Base-by-base conservation (phyloP, 352 stramenopile species). In the Globisporangium viniferum region DNA sequence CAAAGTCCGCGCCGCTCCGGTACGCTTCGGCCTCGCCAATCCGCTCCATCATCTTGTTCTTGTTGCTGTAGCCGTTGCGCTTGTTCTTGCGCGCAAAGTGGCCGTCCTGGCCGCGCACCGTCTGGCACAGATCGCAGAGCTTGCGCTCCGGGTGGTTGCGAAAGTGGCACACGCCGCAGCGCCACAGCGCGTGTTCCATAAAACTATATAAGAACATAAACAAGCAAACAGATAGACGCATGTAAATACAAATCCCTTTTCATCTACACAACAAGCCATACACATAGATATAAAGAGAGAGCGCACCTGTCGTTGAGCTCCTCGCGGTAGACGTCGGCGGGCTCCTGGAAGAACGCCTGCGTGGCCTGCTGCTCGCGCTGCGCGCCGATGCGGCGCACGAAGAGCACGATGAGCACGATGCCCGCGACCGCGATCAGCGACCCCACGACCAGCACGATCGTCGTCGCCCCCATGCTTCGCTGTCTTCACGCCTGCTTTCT, bases 111-210 rank as follows among this genome's bases (percentile, higher is more conserved):
- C 84, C 84, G 6, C 81, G 69, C 35, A 80, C 46, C 6, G 84
- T 96, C 68, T 95, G 88, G 68, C 91, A 97, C 66, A 97, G 68
- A 60, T 93, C 88, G 77, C 91, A 97, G 57, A 86, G 73, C 62
- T 90, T 89, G 44, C 84, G 80, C 44, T 91, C 82, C 8, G 88
- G 86, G 57, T 93, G 80, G 70, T 97, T 97, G 27, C 90, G 83
- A 72, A 97, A 97, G n/a, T 88, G 86, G 69, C 89, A 97, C 2
- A 97, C 86, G 27, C 77, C 79, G 68, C 91, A 97, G n/a, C 79
- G 76, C 91, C 91, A 97, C 15, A 94, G 73, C 62, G 84, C 80
- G 51, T 91, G 78, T 67, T 94, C 84, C 70, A 89, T 87, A 62
- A 89, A 91, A 61, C 82, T 90, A 56, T 7, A 10, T 2, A 49